phyloP scores from a whole-genome alignment of 805 yeast species.

The Metschnikowia matae region DNA sequence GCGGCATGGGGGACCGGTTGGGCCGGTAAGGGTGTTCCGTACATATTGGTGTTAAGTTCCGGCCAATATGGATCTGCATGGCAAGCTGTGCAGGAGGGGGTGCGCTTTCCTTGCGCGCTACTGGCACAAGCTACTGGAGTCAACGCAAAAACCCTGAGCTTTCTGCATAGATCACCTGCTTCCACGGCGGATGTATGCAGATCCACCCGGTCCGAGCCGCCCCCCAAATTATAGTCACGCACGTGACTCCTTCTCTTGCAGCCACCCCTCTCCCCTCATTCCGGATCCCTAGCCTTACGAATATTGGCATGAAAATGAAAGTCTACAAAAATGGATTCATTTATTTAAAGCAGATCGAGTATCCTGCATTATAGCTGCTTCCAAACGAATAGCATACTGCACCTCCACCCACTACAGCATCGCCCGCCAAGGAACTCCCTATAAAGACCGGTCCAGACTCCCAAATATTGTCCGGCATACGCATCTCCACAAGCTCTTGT shows the following conservation, averaged over 20 bases:
- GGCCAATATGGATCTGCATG: neutral
- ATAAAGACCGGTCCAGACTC: conserved; percentile 45
- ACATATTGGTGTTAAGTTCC: neutral
- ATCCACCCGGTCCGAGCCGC: neutral
- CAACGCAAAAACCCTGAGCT: neutral
- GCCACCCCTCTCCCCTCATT: neutral
- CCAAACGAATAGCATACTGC: conserved; percentile 85
- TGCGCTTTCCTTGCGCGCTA: neutral
- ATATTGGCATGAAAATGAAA: too few relatives aligned
- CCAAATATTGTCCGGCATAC: conserved; percentile 38
- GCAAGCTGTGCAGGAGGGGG: neutral
- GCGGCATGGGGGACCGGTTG: neutral
- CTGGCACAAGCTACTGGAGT: neutral
- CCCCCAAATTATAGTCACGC: neutral
- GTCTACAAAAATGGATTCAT: too few relatives aligned
- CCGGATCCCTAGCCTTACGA: neutral
- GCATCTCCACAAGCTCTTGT: conserved; percentile 1
- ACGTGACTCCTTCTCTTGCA: neutral
- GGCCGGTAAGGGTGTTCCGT: neutral
- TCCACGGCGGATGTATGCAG: neutral
- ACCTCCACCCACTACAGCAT: conserved; percentile 57
- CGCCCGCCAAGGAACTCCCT: conserved; percentile 45
- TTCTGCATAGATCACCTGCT: neutral
- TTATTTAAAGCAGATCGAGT: conserved; percentile 3
- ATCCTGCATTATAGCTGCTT: conserved; percentile 29